These are phyloP conservation scores for Margaritispora aquatica DNA, from an alignment of 495 filamentous ascomycete species.

Conservation along the genomic window DNA sequence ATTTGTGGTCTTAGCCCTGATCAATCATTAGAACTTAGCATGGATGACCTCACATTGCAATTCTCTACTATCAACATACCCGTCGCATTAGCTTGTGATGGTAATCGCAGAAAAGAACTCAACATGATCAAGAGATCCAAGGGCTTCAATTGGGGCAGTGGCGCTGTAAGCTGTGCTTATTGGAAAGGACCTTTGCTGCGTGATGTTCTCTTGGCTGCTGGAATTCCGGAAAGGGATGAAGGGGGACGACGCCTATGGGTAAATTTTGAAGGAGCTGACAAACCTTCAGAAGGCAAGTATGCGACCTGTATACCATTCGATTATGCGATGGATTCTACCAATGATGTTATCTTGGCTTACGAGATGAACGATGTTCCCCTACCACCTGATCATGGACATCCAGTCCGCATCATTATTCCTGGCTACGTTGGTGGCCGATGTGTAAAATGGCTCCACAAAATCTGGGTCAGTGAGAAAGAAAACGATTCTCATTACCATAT, in stretches of 20 bases:
- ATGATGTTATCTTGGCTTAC: neutral
- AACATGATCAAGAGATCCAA: neutral
- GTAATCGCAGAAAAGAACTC: neutral
- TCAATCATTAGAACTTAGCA: neutral
- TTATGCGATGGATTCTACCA: neutral
- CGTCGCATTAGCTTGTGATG: neutral
- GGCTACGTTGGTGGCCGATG: neutral
- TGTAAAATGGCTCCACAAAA: neutral
- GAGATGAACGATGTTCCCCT: neutral
- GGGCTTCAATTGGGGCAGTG: neutral
- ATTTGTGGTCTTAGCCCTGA: neutral
- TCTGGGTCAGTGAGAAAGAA: neutral
- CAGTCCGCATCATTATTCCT: neutral
- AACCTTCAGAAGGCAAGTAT: neutral
- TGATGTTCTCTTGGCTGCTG: neutral
- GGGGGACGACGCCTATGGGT: neutral
- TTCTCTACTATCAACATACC: neutral
- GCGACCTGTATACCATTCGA: neutral
- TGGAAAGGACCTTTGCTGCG: neutral
- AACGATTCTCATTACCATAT: neutral
- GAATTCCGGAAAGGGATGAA: neutral
- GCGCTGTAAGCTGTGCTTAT: neutral
- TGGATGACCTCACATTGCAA: neutral
- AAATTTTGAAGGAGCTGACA: neutral
- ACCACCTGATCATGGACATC: neutral